These are phyloP conservation scores for Coix lacrymajobi DNA, from an alignment of 176 grass and related monocot species.

Conservation along the genomic window DNA sequence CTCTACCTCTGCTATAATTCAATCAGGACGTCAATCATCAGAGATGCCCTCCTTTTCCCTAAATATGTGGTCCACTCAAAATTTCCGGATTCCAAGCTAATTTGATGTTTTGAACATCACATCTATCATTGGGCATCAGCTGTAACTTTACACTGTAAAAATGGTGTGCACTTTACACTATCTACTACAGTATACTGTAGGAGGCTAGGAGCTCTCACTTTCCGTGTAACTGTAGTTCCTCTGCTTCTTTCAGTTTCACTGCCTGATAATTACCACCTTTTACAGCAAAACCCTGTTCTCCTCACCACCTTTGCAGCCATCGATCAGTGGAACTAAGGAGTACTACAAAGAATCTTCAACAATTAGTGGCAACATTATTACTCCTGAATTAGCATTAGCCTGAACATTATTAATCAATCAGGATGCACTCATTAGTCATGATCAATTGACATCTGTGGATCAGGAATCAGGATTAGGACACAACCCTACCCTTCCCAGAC, in stretches of 20 bases:
- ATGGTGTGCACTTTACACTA: not conserved
- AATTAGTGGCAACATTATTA: not conserved
- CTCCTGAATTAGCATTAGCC: not conserved
- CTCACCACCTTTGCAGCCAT: not conserved
- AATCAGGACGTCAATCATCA: not conserved
- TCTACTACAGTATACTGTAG: no score
- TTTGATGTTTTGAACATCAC: not conserved
- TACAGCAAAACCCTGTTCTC: constrained; percentile 14
- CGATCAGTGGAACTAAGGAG: not conserved
- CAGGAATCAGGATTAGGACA: constrained; percentile 5
- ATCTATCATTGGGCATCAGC: not conserved
- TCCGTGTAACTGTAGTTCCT: constrained; percentile 2
- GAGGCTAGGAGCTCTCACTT: constrained; percentile 7
- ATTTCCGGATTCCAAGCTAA: not conserved
- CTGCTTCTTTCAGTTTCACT: constrained; percentile 1
- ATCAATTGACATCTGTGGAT: not conserved
- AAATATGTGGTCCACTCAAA: not conserved
- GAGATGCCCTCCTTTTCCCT: not conserved
- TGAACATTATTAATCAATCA: constrained; percentile 28
- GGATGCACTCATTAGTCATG: constrained; percentile 40
- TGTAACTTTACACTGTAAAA: constrained; percentile 30
- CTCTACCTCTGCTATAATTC: not conserved
- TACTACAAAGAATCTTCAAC: constrained; percentile 9
- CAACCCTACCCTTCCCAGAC: not conserved
- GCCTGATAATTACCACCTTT: constrained; percentile 5